These are phyloP conservation scores for Cryptococcus depauperatus DNA, from an alignment of 1,284 basidiomycete species.

Conservation along the genomic window DNA sequence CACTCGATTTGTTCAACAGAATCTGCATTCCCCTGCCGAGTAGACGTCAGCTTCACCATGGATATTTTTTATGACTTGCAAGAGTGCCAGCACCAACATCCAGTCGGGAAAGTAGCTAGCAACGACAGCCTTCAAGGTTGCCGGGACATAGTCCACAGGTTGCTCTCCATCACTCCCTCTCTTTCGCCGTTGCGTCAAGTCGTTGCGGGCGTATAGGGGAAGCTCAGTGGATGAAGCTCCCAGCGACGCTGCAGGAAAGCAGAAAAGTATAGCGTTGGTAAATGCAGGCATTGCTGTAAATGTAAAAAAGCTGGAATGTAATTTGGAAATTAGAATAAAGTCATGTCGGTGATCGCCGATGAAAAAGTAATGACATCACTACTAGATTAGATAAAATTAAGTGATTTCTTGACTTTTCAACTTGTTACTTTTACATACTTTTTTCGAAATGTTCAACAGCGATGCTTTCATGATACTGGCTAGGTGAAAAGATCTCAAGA, in stretches of 20 bases:
- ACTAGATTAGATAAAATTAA: no score
- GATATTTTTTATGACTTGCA: constrained; percentile 49
- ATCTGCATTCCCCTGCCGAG: constrained; percentile 56
- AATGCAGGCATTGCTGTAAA: constrained; percentile 23
- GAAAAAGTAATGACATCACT: no score
- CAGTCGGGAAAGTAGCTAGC: constrained; percentile 46
- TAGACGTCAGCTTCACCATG: neutral
- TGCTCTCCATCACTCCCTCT: constrained; percentile 15
- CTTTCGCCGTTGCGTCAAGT: neutral
- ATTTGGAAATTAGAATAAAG: no score
- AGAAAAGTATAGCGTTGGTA: constrained; percentile 27
- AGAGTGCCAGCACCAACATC: constrained; percentile 60
- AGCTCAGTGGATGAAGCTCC: constrained; percentile 10
- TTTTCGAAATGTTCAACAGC: no score
- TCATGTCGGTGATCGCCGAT: no score
- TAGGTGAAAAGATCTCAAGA: no score
- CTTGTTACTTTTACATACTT: no score
- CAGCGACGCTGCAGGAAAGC: constrained; percentile 26
- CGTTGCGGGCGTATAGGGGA: constrained; percentile 10
- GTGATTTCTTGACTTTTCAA: no score
- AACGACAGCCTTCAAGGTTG: constrained; percentile 19
- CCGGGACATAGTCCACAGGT: constrained; percentile 9
- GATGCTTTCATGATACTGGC: no score
- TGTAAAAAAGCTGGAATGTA: no score
- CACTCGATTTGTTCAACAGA: constrained; percentile 61